These are phyloP conservation scores for Rhizopus delemar DNA, from an alignment of 371 early-diverging fungal genomes.

Conservation along the genomic window DNA sequence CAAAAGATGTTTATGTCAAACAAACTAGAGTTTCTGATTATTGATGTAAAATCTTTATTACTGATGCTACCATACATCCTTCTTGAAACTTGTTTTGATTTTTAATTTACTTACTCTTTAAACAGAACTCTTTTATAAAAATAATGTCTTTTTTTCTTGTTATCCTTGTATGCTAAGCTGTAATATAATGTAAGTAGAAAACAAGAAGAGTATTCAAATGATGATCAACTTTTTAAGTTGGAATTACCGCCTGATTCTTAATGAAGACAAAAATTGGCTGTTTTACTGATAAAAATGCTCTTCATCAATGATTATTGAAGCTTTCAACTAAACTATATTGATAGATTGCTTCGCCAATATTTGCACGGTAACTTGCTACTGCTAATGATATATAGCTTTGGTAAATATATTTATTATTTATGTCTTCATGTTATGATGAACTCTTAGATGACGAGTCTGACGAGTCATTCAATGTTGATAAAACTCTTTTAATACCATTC, in stretches of 20 bases:
- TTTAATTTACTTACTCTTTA: slow-evolving; percentile 7
- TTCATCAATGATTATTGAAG: not conserved
- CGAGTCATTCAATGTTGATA: slow-evolving; percentile 70
- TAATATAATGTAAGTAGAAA: slow-evolving; percentile 11
- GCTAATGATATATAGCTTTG: not conserved
- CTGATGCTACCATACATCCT: slow-evolving; percentile 40
- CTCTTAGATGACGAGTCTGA: slow-evolving; percentile 75
- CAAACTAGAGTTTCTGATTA: slow-evolving; percentile 64
- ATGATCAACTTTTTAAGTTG: slow-evolving; percentile 51
- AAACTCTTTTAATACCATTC: slow-evolving; percentile 61
- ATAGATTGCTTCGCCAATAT: not conserved
- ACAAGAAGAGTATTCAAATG: slow-evolving; percentile 26
- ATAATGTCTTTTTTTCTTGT: slow-evolving; percentile 6
- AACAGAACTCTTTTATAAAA: slow-evolving; percentile 1
- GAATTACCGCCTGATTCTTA: slow-evolving; percentile 52
- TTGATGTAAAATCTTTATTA: slow-evolving; percentile 43
- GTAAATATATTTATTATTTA: slow-evolving; percentile 1
- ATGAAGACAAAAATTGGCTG: slow-evolving; percentile 50
- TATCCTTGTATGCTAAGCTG: not conserved
- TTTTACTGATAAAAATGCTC: slow-evolving; percentile 32
- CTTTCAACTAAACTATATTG: not conserved
- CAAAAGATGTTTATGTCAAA: slow-evolving; percentile 52
- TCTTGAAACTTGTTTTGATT: slow-evolving; percentile 4
- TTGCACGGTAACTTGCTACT: no score
- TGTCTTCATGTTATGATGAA: slow-evolving; percentile 47